Base-by-base conservation (phyloP, 2,329 filamentous ascomycete genomes). In the Pyricularia pennisetigena region DNA sequence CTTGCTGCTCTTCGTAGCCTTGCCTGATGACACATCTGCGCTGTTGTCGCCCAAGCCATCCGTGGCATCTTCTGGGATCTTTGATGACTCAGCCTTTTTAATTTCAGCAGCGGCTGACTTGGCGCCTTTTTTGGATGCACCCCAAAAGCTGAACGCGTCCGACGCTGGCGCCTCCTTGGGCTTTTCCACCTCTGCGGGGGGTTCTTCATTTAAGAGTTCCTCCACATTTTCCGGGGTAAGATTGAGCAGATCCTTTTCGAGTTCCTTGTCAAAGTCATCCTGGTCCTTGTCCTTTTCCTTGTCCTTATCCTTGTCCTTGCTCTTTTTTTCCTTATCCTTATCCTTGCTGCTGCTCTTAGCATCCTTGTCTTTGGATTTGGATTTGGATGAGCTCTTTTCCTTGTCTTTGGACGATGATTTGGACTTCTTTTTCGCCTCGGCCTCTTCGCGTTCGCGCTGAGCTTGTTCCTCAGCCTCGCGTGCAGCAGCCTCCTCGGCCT, bases 91-190 rank as follows among this genome's bases (percentile, higher is more conserved):
- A 85, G 82, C 81, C 78, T 73, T 74, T 71, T 74, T 78, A 80
- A 81, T 83, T 76, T 82, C 78, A 73, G 75, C 73, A 76, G 74
- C 71, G 73, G 69, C 74, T 68, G 68, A 68, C 67, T 69, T 70
- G 67, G 69, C 23, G 65, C 41, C 64, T 71, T 82, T 84, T 74
- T 82, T 85, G 69, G 79, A 74, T 65, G 80, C 78, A 69, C 85
- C 83, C 86, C 85, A 88, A 78, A 87, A 87, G 72, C 82, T 82
- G 75, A 87, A 88, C 0, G 82, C 75, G 69, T 82, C 79, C 61
- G 73, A 73, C 68, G 64, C 64, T 66, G 68, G 41, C 59, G 30
- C 82, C 68, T 80, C 82, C 69, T 80, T 80, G 72, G 73, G 78
- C 65, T 82, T 75, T 73, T 79, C 82, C 67, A 79, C 77, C 68